Evolutionary conservation across 2,329 filamentous ascomycete genomes (phyloP), one percentile per base, ranked within the genome.

Genomic region (Alternaria sp.): DNA sequence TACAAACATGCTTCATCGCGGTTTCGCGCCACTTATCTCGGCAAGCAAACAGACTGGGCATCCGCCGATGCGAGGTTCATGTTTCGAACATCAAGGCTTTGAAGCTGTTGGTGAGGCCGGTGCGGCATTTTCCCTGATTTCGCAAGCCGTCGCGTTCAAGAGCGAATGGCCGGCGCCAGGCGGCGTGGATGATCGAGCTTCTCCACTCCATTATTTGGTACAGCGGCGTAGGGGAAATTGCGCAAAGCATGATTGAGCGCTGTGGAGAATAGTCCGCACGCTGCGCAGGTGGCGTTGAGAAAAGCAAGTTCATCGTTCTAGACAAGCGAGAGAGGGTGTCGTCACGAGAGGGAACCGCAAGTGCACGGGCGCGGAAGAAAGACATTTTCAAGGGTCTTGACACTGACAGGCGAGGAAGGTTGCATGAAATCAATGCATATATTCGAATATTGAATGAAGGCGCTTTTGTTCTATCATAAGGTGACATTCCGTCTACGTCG

Each of bases 381-480:
- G 40, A 30, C 19, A 15, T 17, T 5, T 25, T 13, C 52, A 57
- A 17, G 15, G 30, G 36, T 17, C 3, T 52, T 40, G 13, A 57
- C 52, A 28, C 15, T 59, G 47, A 59, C 55, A 30, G 55, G 55
- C 28, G 43, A 44, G 36, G 44, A 17, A 8, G 5, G 12, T 43
- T 57, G 30, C 56, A 52, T 65, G 44, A 61, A 65, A 60, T 61
- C 56, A 56, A 61, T 57, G 57, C 51, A 56, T 66, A 21, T 55
- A 64, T 64, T 63, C 49, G 55, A 56, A 60, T 65, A 60, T 40
- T 64, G 23, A 68, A 64, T 54, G 55, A 57, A 52, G 60, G 50
- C 54, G 57, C 64, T 70, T 72, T 69, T 65, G 28, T 55, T 56
- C 52, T 51, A 49, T 47, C 45, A 23, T 40, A 54, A 47, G 46